Conservation (phyloP, 805 yeast genomes). For the Candida nemodendra region DNA sequence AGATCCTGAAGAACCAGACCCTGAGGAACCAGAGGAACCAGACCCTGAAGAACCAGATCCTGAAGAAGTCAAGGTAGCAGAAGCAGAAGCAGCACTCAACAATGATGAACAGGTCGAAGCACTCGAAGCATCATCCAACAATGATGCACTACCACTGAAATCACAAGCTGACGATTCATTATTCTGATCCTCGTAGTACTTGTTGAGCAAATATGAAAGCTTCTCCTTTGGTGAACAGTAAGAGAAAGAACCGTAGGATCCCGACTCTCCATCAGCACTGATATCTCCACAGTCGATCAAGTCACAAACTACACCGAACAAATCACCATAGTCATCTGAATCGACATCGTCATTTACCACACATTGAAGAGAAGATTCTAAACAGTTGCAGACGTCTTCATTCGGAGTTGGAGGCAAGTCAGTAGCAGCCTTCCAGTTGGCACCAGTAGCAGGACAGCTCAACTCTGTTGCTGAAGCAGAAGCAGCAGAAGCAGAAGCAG, state of each 20-base stretch:
- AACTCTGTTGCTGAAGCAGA: conserved; percentile 36
- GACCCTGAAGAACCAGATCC: conserved; percentile 16
- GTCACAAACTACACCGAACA: conserved; percentile 60
- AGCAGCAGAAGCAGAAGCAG: conserved; percentile 36
- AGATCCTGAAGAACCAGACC: conserved; percentile 23
- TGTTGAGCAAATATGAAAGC: conserved; percentile 64
- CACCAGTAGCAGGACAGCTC: conserved; percentile 50
- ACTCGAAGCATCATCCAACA: conserved; percentile 40
- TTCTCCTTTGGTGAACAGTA: conserved; percentile 71
- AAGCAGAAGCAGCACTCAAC: conserved; percentile 44
- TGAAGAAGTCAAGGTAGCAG: conserved; percentile 35
- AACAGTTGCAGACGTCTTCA: conserved; percentile 62
- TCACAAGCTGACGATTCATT: conserved; percentile 56
- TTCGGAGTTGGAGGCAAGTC: conserved; percentile 79
- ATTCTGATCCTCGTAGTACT: conserved; percentile 53
- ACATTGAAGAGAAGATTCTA: conserved; percentile 53
- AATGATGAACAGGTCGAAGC: conserved; percentile 47
- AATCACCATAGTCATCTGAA: conserved; percentile 53
- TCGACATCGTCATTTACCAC: conserved; percentile 53
- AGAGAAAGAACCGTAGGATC: conserved; percentile 70
- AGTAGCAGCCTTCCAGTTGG: conserved; percentile 66
- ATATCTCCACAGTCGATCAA: conserved; percentile 61
- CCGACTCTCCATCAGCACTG: conserved; percentile 56
- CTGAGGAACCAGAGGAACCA: conserved; percentile 21
- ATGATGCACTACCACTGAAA: conserved; percentile 68